Evolutionary conservation across 805 yeast species (phyloP).

Genomic region (Monosporozyma aerobia): DNA sequence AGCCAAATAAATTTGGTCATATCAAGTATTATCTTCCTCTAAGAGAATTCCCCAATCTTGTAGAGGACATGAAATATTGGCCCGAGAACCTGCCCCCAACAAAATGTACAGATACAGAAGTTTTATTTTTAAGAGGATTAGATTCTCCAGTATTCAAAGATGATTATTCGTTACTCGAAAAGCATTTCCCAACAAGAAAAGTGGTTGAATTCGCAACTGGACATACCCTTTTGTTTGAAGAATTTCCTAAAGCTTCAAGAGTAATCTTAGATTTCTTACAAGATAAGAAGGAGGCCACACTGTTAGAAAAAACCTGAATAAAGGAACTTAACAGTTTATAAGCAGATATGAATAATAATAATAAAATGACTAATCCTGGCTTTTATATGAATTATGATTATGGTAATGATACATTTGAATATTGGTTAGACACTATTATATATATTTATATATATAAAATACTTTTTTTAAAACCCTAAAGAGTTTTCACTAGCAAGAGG

Average conservation of each 20-base stretch:
- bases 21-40: conserved; percentile 17
- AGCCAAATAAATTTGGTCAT: conserved; percentile 6
- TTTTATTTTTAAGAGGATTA: conserved; percentile 37
- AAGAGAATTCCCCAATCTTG: conserved; percentile 19
- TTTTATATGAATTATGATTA: too few relatives aligned
- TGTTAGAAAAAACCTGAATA: not conserved
- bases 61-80: conserved; percentile 18
- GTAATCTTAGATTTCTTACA: conserved; percentile 15
- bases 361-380: too few relatives aligned
- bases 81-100: conserved; percentile 7
- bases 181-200: conserved; percentile 18
- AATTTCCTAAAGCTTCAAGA: conserved; percentile 14
- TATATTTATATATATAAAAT: too few relatives aligned
- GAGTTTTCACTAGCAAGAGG: conserved; percentile 30
- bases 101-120: conserved; percentile 22
- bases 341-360: too few relatives aligned
- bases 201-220: conserved; percentile 24
- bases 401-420: not conserved
- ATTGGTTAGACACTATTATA: not conserved
- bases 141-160: conserved; percentile 35
- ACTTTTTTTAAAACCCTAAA: not conserved
- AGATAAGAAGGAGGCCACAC: not conserved
- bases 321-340: too few relatives aligned
- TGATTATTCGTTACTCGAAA: conserved; percentile 16
- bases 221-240: conserved; percentile 25